Percentiles rank a stretch among this genome's conserved stretches.
phyloP scores from a whole-genome alignment of 2,329 filamentous ascomycete species.

The Coleophoma eucalyptorum region DNA sequence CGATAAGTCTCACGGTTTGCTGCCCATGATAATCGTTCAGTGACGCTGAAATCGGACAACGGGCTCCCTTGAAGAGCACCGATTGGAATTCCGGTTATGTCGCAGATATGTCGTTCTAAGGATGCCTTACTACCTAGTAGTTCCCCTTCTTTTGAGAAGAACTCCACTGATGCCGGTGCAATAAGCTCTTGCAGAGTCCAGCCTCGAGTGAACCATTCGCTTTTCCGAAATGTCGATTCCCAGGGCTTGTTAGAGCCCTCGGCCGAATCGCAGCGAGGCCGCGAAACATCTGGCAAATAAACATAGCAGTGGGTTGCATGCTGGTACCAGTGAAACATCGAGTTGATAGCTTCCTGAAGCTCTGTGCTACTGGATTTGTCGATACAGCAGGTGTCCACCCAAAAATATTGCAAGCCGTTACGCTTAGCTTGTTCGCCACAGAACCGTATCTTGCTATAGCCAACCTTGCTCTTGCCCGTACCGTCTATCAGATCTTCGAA shows the following conservation, averaged over 20 bases:
- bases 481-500: constrained; percentile 6
- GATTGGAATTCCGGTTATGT: constrained; percentile 1
- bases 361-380: not conserved
- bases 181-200: not conserved
- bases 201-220: not conserved
- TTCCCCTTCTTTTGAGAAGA: not conserved
- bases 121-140: not conserved
- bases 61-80: not conserved
- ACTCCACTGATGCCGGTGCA: constrained; percentile 1
- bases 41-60: not conserved
- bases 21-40: constrained; percentile 32
- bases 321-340: not conserved
- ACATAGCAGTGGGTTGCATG: not conserved
- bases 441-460: constrained; percentile 9
- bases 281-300: not conserved
- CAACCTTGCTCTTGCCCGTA: constrained; percentile 5
- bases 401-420: constrained; percentile 3
- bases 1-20: constrained; percentile 28
- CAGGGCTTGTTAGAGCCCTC: not conserved
- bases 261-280: not conserved
- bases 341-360: not conserved
- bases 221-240: not conserved
- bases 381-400: constrained; percentile 6
- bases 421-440: constrained; percentile 8
- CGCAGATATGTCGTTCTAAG: not conserved